Base-by-base conservation (phyloP, 345 rosid genomes). In the Syzygium jambos region DNA sequence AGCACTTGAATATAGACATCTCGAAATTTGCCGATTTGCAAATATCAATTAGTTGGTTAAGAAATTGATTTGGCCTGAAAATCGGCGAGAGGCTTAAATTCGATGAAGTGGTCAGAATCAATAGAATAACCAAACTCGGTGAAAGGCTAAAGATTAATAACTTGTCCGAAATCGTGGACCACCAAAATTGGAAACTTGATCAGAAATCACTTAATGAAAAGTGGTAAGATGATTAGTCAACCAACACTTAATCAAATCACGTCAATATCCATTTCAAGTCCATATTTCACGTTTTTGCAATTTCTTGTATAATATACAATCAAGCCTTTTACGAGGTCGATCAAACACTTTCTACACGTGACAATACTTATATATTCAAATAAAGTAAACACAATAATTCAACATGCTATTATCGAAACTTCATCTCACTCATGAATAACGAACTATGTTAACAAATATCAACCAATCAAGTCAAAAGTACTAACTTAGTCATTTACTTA, bases 201-300 rank as follows among this genome's bases (percentile, higher is more conserved):
- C 11, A 27, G 23, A 59, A 59, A 59, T 27, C 1, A 0, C 7
- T 27, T 5, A 12, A 59, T 6, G 1, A 59, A 25, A 59, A 5
- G 25, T 0, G 3, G 4, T 27, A 5, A 27, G 27, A 57, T 0
- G 30, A 59, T 10, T 59, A 57, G 2, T 57, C 10, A 57, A 5
- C 11, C 1, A 10, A 4, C n/a, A 23, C n/a, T 56, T 23, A 23
- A 27, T 56, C 6, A 57, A 0, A 0, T 57, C 14, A 23, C 2
- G 30, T 59, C 2, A 5, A 59, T 41, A 27, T 27, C n/a, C 14
- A 11, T 52, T 52, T 4, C 30, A 10, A 59, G 16, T 59, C 2
- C 1, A 59, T 11, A 59, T 27, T 59, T 59, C 30, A 27, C 16
- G 0, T 59, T 59, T 41, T 41, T 27, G 4, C 4, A 5, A 4